Percentiles rank a stretch among this genome's conserved stretches.
phyloP scores from a whole-genome alignment of 106 monocot species.

The Acorus calamus region DNA sequence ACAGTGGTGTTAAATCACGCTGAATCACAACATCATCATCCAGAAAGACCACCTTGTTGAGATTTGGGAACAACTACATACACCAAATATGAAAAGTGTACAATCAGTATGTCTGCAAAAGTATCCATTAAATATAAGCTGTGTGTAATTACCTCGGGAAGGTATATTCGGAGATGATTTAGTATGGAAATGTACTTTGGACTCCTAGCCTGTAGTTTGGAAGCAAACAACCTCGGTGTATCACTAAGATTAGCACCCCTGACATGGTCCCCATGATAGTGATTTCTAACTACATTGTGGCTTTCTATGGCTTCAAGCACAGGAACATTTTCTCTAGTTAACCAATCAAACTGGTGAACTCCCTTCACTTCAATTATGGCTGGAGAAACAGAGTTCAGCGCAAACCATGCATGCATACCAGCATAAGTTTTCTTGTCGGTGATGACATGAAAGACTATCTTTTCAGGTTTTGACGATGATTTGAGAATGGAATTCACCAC shows the following conservation, averaged over 20 bases:
- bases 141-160: conserved; percentile 67
- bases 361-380: conserved; percentile 77
- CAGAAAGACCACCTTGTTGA: conserved; percentile 87
- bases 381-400: conserved; percentile 55
- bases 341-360: conserved; percentile 89
- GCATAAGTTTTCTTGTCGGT: conserved; percentile 97
- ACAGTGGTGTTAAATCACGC: conserved; percentile 60
- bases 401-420: conserved; percentile 97
- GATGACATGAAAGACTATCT: conserved; percentile 88
- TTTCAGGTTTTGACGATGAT: conserved; percentile 57
- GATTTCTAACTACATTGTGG: conserved; percentile 56
- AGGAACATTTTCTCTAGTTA: conserved; percentile 89
- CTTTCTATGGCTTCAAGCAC: conserved; percentile 82
- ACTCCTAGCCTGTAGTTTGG: conserved; percentile 71
- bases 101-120: not conserved
- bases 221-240: conserved; percentile 63
- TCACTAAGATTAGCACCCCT: conserved; percentile 29
- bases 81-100: conserved; percentile 4
- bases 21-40: conserved; percentile 94
- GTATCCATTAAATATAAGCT: not conserved
- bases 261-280: conserved; percentile 72
- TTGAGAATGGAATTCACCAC: conserved; percentile 61
- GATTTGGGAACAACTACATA: conserved; percentile 77
- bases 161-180: conserved; percentile 86
- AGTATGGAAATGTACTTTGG: conserved; percentile 86